Evolutionary conservation across 2,329 filamentous ascomycete species (phyloP).

Genomic region (Hortaea werneckii): DNA sequence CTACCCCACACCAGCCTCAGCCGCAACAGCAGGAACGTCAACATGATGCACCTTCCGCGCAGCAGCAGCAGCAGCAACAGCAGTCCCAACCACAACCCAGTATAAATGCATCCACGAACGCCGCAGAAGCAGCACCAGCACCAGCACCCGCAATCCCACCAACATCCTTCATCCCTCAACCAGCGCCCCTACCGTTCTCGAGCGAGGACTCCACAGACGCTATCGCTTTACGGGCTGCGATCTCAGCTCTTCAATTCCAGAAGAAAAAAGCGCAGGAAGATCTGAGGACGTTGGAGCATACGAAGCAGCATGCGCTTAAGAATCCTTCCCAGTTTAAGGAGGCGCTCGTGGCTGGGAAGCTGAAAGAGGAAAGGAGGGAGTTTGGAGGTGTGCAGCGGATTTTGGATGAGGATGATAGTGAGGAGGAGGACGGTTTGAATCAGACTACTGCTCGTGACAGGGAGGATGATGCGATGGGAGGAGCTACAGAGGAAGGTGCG

Average conservation of each 20-base stretch:
- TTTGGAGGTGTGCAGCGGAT: conserved; percentile 25
- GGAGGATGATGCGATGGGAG: conserved; percentile 15
- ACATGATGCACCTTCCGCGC: too few species aligned
- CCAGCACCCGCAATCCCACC: conserved; percentile 9
- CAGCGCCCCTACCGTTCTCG: conserved; percentile 36
- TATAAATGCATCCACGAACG: not conserved
- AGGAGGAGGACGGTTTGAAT: conserved; percentile 18
- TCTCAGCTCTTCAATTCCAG: conserved; percentile 80
- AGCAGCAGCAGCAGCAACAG: too few species aligned
- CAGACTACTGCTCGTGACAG: conserved; percentile 1
- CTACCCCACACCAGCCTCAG: too few species aligned
- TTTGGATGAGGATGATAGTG: conserved; percentile 25
- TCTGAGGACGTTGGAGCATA: conserved; percentile 56
- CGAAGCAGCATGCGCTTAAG: conserved; percentile 60
- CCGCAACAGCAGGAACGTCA: too few species aligned
- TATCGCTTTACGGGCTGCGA: conserved; percentile 74
- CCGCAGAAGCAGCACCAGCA: conserved; percentile 1
- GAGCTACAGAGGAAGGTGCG: not conserved
- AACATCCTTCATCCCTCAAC: conserved; percentile 31
- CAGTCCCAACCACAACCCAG: too few species aligned
- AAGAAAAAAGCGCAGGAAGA: conserved; percentile 66
- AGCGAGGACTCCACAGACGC: conserved; percentile 65
- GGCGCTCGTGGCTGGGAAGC: conserved; percentile 54
- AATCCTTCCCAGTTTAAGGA: conserved; percentile 63
- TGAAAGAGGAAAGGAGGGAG: conserved; percentile 23